Evolutionary conservation across 805 yeast species (phyloP).

Genomic region (Metschnikowia santaceciliae): DNA sequence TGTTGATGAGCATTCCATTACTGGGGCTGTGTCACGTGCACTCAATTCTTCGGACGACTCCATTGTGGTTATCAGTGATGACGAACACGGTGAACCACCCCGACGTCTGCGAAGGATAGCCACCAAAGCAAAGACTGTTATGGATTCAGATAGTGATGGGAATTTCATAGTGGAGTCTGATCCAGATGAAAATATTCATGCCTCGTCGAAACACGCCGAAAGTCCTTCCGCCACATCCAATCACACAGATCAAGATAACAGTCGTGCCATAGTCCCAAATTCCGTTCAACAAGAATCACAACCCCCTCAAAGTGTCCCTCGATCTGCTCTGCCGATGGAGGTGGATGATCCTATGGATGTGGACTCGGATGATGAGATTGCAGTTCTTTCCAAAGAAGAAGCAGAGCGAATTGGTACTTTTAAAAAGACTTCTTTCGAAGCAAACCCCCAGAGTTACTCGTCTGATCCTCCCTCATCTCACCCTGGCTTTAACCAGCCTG

Average conservation of each 20-base stretch:
- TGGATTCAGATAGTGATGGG: neutral
- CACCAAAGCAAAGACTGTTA: neutral
- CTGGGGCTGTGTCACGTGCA: neutral
- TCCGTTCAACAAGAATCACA: neutral
- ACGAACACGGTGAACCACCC: neutral
- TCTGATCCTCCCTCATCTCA: neutral
- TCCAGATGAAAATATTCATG: neutral
- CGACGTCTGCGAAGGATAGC: neutral
- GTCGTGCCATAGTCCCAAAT: neutral
- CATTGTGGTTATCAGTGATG: neutral
- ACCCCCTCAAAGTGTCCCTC: neutral
- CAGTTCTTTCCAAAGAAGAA: conserved; percentile 27
- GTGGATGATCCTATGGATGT: neutral
- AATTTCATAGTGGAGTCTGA: neutral
- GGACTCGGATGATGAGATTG: conserved; percentile 24
- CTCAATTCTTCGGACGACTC: neutral
- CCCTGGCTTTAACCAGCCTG: conserved; percentile 22
- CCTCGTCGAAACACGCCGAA: neutral
- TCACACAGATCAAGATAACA: no score
- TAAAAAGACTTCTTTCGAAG: conserved; percentile 21
- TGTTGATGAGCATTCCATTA: no score
- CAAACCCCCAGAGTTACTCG: neutral
- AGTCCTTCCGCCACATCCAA: no score
- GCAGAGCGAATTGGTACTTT: conserved; percentile 25
- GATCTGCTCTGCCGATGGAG: neutral